Evolutionary conservation across 768 basidiomycete genomes (phyloP).

Genomic region (Pulveroboletus frians): DNA sequence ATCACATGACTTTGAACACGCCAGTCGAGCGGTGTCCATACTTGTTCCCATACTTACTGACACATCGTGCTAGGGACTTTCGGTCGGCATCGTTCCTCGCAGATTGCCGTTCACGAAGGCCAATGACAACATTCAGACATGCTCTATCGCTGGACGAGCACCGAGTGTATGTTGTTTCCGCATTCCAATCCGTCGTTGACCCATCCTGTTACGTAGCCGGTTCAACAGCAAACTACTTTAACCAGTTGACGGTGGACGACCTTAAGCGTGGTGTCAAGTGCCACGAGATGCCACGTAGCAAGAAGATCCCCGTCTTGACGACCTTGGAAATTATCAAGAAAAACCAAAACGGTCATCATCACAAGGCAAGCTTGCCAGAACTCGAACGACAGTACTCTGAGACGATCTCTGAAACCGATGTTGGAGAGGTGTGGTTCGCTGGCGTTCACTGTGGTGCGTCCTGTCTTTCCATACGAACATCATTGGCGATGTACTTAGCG

Average conservation of each 20-base stretch:
- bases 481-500: not conserved
- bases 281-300: conserved; percentile 44
- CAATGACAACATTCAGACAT: conserved; percentile 60
- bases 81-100: conserved; percentile 63
- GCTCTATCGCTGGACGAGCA: conserved; percentile 67
- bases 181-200: not conserved
- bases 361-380: conserved; percentile 22
- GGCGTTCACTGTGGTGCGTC: conserved; percentile 65
- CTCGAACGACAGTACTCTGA: conserved; percentile 38
- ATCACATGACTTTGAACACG: no score
- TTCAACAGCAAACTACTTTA: conserved; percentile 34
- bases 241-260: conserved; percentile 40
- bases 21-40: no score
- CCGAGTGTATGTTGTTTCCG: conserved; percentile 38
- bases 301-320: conserved; percentile 16
- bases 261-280: conserved; percentile 41
- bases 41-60: not conserved
- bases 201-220: conserved; percentile 17
- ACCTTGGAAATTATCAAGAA: not conserved
- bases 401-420: conserved; percentile 44
- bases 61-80: conserved; percentile 47
- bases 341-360: conserved; percentile 4
- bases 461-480: not conserved
- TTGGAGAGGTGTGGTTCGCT: conserved; percentile 78
- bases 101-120: conserved; percentile 61